Evolutionary conservation across 2,329 filamentous ascomycete species (phyloP), one percentile per base, ranked within the genome.

Genomic region (Trichophyton mentagrophytes): DNA sequence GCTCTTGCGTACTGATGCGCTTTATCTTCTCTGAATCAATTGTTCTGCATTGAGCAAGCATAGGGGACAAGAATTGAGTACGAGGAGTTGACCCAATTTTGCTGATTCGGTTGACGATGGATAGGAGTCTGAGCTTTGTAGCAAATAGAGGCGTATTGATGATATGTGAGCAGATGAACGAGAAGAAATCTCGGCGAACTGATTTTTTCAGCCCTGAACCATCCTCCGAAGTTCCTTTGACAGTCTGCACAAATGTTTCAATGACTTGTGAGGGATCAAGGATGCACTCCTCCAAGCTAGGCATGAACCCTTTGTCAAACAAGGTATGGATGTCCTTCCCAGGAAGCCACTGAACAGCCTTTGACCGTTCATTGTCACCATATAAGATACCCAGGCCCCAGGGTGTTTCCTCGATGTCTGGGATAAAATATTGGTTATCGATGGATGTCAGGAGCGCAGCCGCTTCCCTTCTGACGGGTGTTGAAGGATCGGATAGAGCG

Each of bases 201-300:
- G 84, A 76, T 63, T 89, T 79, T 67, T 85, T 86, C 58, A 86
- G 64, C 58, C 85, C 82, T 6, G 79, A 69, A 4, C 71, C 68
- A 25, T 71, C 66, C 2, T 65, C 66, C 40, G 71, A 66, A 36
- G 59, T 53, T 59, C 82, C 82, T 65, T 85, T 83, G 9, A 93
- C 70, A 0, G 80, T 74, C 36, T 78, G 79, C 62, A 82, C 79
- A 3, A 96, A 71, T 1, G 85, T 80, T 20, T 82, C 82, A 27
- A 80, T 76, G 51, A 96, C 79, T 63, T 93, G 85, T 30, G 81
- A 82, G 3, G 83, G 77, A 69, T 97, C 90, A 65, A 96, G 82
- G 2, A 92, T 80, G 68, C 87, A 95, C 72, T 96, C 93, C 72
- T 96, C 91, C 8, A 96, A 75, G 1, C 81, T 82, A 0, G 89